Evolutionary conservation across 2,329 filamentous ascomycete genomes (phyloP), one percentile per base, ranked within the genome.

Genomic region (Sporothrix curviconia): DNA sequence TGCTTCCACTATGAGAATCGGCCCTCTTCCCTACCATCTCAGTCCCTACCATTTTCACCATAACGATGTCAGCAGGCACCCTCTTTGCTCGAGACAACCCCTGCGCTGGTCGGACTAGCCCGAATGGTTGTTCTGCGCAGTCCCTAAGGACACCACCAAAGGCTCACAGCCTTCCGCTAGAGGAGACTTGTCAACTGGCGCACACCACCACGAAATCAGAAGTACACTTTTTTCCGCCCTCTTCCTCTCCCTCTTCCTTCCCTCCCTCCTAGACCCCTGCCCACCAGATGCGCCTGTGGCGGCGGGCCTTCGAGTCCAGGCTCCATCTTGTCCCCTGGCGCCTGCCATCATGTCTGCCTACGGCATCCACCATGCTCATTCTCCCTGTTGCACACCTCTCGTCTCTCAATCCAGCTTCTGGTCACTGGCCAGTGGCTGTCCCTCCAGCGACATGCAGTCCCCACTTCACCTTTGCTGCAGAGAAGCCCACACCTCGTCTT

Each of bases 321-420:
- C n/a, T n/a, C 40, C 6, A 11, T 25, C 40, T 7, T 19, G 40
- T 52, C 14, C 36, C 24, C 49, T 40, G 49, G n/a, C 34, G 49
- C 34, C 49, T 43, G n/a, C 50, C 19, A n/a, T 17, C 25, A 17
- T 43, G 50, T 43, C 50, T 53, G 50, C 50, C 50, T 53, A 53
- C 50, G n/a, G 50, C 50, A 50, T 9, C 46, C 46, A 50, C 25
- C 30, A 19, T 36, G 46, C 46, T 36, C 46, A 50, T 32, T n/a
- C 24, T 14, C 36, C 8, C n/a, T n/a, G n/a, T n/a, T n/a, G n/a
- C n/a, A n/a, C n/a, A n/a, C n/a, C n/a, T n/a, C n/a, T 25, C 36
- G 32, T 30, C 25, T 25, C 24, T 15, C 19, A 25, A 5, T 37
- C 19, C 34, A 11, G 32, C 14, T 17, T 37, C 34, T 39, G 47